Conservation (phyloP, 2,329 filamentous ascomycete genomes). For the Colletotrichum noveboracense region DNA sequence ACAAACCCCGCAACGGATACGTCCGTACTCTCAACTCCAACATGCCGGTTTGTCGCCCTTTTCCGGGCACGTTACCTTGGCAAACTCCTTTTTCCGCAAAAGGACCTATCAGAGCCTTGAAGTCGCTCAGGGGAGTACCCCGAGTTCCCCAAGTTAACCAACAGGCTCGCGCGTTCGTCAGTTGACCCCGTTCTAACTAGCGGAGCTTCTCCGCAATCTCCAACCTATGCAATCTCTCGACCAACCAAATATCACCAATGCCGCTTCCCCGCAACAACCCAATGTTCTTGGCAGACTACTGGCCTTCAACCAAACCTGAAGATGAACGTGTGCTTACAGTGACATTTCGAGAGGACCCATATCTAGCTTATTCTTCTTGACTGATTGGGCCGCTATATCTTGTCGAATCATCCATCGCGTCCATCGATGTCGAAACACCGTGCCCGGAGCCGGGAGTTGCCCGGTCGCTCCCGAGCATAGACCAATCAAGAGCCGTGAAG, state of each 20-base stretch:
- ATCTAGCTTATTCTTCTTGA: neutral
- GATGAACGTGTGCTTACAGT: neutral
- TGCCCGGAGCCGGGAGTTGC: neutral
- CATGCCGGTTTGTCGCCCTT: neutral
- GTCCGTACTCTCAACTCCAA: neutral
- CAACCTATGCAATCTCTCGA: neutral
- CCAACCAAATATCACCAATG: neutral
- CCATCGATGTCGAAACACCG: neutral
- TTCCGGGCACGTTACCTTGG: neutral
- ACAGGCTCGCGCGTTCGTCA: neutral
- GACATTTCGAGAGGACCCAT: neutral
- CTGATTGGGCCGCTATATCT: neutral
- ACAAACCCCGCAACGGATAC: neutral
- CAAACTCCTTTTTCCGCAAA: neutral
- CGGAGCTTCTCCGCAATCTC: constrained; percentile 6
- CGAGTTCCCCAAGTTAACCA: neutral
- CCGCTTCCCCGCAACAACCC: constrained; percentile 4
- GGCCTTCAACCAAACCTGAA: neutral
- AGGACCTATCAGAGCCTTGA: constrained; percentile 29
- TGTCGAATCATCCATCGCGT: neutral
- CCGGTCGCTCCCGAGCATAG: neutral
- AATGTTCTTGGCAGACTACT: neutral
- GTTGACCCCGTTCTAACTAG: neutral
- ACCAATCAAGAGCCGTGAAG: neutral
- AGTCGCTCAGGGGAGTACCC: neutral